Evolutionary conservation across 495 filamentous ascomycete genomes (phyloP), one percentile per base, ranked within the genome.

Genomic region (Penicillium simplicissimum): DNA sequence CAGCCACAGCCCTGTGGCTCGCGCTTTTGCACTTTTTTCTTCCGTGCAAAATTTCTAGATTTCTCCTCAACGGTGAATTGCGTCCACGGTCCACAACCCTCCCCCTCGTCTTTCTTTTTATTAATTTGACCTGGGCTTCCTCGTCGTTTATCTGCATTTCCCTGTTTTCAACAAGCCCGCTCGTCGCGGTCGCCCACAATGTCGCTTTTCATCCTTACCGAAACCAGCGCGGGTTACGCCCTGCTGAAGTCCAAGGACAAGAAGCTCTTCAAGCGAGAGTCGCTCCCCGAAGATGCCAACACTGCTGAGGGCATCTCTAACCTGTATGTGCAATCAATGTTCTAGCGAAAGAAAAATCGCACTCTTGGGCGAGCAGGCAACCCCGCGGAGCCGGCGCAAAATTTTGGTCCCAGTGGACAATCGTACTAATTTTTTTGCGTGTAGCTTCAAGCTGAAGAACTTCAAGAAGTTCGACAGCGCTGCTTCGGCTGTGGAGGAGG

Each of bases 231-330:
- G 66, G 95, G 96, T 65, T 97, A 97, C 83, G 96, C 93, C 73
- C 85, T 98, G 69, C 90, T 98, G 81, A 98, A 99, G 81, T 90
- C 96, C 31, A 91, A 90, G 75, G 93, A 96, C 87, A 97, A 96
- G 85, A 98, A 97, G 84, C 84, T 98, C 43, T 83, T 99, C 56
- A 93, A 96, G 79, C 86, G 87, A 64, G 89, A 92, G 75, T 85
- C 91, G 69, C 71, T 96, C 62, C 78, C 82, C 31, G 82, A 85
- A 43, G 88, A 96, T 71, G 84, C 89, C 47, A 83, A 85, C 34
- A 91, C 89, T 42, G 87, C 91, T 31, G 92, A 98, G 77, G 91
- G 90, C 68, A 86, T 96, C 54, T 89, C 88, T 67, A 90, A 89
- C 67, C 79, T 96, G 92, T 96, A 84, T 80, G 91, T 79, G 54